Conservation (phyloP, 192 early-diverging fungal species). For the Coemansia sp. region DNA sequence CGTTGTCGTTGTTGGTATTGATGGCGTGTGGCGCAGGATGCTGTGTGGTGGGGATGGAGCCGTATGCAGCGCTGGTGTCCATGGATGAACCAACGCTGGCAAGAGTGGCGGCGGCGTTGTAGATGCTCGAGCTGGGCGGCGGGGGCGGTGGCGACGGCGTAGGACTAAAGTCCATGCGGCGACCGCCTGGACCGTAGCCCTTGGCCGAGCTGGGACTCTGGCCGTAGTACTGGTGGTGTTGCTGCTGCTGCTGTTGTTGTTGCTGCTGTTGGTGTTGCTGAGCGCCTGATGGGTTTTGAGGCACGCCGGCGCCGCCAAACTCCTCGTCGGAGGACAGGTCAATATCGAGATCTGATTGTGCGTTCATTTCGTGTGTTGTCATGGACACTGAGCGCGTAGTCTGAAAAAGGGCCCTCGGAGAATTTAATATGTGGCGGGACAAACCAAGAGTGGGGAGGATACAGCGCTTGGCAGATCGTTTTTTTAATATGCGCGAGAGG, state of each 20-base stretch:
- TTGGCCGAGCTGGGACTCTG: background rate
- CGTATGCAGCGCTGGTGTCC: no score
- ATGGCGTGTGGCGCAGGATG: background rate
- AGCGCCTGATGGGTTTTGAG: no score
- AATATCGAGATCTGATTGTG: constrained; percentile 50
- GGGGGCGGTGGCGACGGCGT: constrained; percentile 43
- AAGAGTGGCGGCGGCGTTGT: constrained; percentile 12
- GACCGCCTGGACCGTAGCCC: constrained; percentile 11
- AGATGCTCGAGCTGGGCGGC: constrained; percentile 7
- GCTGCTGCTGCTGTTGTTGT: no score
- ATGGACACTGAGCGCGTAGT: constrained; percentile 14
- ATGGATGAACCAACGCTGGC: constrained; percentile 6
- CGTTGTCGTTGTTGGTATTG: background rate
- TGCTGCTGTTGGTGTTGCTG: no score
- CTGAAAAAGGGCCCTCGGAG: background rate
- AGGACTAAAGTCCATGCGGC: constrained; percentile 54
- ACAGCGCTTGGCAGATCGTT: constrained; percentile 1
- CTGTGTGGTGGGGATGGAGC: background rate
- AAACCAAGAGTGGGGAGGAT: constrained; percentile 9
- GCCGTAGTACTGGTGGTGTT: no score
- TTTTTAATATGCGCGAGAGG: constrained; percentile 4
- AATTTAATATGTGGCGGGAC: background rate
- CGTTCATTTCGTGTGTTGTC: constrained; percentile 51
- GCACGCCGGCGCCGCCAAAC: constrained; percentile 17
- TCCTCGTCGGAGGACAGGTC: constrained; percentile 48